Evolutionary conservation across 306 rosid genomes (phyloP).

Genomic region (Begonia masoniana): DNA sequence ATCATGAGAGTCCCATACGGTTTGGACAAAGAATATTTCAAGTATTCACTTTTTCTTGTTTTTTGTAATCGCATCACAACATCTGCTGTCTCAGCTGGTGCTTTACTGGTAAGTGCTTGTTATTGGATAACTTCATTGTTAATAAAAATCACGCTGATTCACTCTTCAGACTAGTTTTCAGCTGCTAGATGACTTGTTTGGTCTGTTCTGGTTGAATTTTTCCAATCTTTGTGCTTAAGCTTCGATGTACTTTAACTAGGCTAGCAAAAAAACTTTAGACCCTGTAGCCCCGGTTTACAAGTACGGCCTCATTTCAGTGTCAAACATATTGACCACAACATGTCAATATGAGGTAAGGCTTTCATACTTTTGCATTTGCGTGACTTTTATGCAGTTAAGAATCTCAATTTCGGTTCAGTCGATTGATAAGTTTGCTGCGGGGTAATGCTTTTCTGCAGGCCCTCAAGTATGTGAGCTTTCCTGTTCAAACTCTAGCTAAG

Average conservation of each 20-base stretch:
- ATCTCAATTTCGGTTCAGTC: too few relatives aligned
- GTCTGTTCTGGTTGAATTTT: neutral
- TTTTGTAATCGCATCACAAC: slow-evolving; percentile 92
- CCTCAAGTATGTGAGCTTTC: slow-evolving; percentile 95
- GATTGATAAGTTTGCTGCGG: too few relatives aligned
- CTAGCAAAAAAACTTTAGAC: slow-evolving; percentile 60
- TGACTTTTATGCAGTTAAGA: neutral
- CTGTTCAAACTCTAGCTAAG: slow-evolving; percentile 93
- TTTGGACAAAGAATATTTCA: slow-evolving; percentile 52
- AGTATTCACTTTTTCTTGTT: slow-evolving; percentile 73
- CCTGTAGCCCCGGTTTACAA: slow-evolving; percentile 89
- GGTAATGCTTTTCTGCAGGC: slow-evolving; percentile 38
- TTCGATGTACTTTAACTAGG: slow-evolving; percentile 19
- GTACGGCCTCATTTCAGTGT: slow-evolving; percentile 64
- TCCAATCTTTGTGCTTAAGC: neutral
- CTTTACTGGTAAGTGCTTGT: slow-evolving; percentile 45
- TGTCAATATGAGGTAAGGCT: slow-evolving; percentile 84
- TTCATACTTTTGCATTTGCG: slow-evolving; percentile 1
- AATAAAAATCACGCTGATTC: too few relatives aligned
- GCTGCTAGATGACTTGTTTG: neutral
- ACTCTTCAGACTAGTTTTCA: neutral
- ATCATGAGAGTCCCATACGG: slow-evolving; percentile 96
- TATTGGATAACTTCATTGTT: neutral
- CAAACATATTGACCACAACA: slow-evolving; percentile 87
- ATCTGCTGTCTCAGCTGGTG: slow-evolving; percentile 82